Conservation (phyloP, 306 rosid genomes). For the Canavalia gladiata region DNA sequence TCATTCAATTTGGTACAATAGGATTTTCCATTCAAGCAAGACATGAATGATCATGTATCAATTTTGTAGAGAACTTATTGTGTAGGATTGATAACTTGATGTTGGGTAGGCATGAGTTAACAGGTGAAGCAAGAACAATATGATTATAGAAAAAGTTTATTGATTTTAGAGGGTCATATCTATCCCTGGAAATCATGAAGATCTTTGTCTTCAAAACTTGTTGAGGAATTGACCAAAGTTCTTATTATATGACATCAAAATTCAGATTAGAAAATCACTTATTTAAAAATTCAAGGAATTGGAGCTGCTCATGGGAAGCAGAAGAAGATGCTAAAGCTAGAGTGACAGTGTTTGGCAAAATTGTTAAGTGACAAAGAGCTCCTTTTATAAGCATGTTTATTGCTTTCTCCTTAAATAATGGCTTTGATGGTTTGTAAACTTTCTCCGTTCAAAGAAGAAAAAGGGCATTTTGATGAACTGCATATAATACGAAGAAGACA, state of each 20-base stretch:
- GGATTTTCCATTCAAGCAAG: slow-evolving; percentile 59
- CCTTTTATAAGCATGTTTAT: neutral
- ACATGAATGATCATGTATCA: slow-evolving; percentile 30
- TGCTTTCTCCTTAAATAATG: neutral
- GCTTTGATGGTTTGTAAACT: neutral
- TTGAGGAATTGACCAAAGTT: slow-evolving; percentile 4
- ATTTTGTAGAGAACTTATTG: slow-evolving; percentile 44
- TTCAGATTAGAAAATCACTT: neutral
- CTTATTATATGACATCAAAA: slow-evolving; percentile 16
- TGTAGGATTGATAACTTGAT: slow-evolving; percentile 42
- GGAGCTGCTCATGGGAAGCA: neutral
- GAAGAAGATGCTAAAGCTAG: neutral
- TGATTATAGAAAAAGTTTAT: neutral
- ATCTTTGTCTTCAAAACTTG: neutral
- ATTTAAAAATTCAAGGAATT: neutral
- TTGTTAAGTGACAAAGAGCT: neutral
- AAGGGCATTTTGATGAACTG: too few relatives aligned
- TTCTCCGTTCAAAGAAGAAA: neutral
- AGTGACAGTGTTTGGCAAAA: neutral
- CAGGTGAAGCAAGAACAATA: slow-evolving; percentile 27
- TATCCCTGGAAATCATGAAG: slow-evolving; percentile 18
- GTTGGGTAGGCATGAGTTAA: neutral
- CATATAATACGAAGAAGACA: too few relatives aligned
- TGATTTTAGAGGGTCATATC: slow-evolving; percentile 6
- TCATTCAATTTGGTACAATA: slow-evolving; percentile 89